Base-by-base conservation (phyloP, 768 basidiomycete species). In the Russula earlei region DNA sequence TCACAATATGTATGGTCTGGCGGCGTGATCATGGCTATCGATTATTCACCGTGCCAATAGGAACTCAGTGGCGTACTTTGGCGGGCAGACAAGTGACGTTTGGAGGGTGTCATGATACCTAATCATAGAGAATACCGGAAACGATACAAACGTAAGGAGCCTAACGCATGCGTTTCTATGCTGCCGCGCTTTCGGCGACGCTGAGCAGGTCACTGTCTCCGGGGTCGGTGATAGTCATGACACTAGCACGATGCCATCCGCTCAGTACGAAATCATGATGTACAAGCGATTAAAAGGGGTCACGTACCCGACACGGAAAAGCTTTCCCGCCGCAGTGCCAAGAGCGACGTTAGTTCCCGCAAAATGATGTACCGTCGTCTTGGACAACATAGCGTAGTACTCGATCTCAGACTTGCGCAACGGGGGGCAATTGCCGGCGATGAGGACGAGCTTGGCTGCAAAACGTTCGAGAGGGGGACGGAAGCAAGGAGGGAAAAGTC, bases 321-420 rank as follows among this genome's bases (percentile, higher is more conserved):
- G 85, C 76, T 94, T 95, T 71, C 96, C 96, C 57, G 96, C 94
- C 72, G 96, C 96, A 49, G 96, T 99, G 56, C 96, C 96, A 62
- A 99, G 87, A 58, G 95, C 90, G 65, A 98, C 92, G 70, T 99
- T 99, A 62, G 93, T 93, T 62, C 96, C 96, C 62, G 84, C 79
- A 72, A 96, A 99, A 77, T 98, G 94, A 76, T 98, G 96, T 55
- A 98, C 95, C 55, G 89, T 84, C 55, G 95, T 98, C 80, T 99
- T 99, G 64, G 93, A 96, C 70, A 99, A 81, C 94, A 96, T 96
- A 76, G 93, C 96, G 71, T 98, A 99, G 80, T 98, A 99, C 79
- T 99, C 96, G 57, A 99, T 81, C 80, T 99, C 96, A 59, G 95
- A 97, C 74, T 96, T 96, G 73, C 96, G 91, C 61, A 99, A 83